Evolutionary conservation across 257 asterid species (phyloP).

Genomic region (Ajuga chamaepitys): DNA sequence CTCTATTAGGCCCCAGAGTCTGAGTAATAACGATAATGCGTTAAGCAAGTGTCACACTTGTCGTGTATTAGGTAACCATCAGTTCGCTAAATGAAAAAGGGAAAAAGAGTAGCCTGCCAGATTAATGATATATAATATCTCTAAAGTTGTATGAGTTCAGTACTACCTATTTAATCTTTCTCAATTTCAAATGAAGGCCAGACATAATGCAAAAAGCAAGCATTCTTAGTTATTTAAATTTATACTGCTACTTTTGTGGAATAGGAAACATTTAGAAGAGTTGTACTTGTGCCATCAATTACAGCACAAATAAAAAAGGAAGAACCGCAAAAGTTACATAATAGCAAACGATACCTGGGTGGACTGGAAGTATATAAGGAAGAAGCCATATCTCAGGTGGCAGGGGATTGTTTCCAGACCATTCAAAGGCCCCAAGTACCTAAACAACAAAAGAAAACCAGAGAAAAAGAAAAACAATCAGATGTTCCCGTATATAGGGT

Average conservation of each 20-base stretch:
- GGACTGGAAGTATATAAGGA: constrained; percentile 78
- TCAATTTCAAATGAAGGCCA: neutral
- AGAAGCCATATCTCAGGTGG: constrained; percentile 99
- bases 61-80: neutral
- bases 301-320: constrained; percentile 14
- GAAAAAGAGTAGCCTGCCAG: neutral
- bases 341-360: constrained; percentile 98
- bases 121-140: neutral
- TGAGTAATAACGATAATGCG: constrained; percentile 3
- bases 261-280: neutral
- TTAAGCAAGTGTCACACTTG: neutral
- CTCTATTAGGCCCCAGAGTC: neutral
- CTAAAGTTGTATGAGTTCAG: neutral
- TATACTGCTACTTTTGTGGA: neutral
- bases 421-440: constrained; percentile 96
- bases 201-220: constrained; percentile 5
- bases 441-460: constrained; percentile 14
- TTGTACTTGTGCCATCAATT: neutral
- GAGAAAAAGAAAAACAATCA: neutral
- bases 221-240: neutral
- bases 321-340: neutral
- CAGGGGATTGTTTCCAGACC: constrained; percentile 99
- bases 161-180: neutral
- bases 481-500: neutral
- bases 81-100: constrained; percentile 5